phyloP scores from a whole-genome alignment of 2,329 filamentous ascomycete species.

The Trichophyton schoenleinii region DNA sequence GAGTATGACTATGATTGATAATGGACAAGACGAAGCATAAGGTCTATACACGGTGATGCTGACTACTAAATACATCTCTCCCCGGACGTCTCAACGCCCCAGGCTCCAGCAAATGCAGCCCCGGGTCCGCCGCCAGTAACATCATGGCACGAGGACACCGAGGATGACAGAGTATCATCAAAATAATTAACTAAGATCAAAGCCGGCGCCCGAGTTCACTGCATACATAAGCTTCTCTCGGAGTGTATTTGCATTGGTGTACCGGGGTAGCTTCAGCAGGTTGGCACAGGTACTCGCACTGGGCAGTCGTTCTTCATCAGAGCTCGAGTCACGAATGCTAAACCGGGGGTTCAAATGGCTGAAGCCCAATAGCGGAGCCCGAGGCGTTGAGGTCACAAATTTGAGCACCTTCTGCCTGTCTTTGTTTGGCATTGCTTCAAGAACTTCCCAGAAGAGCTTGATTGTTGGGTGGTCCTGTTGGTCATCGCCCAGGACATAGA shows the following conservation, averaged over 20 bases:
- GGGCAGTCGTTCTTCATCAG: conserved; percentile 64
- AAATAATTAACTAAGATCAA: conserved; percentile 48
- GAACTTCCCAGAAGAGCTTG: conserved; percentile 80
- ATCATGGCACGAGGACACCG: neutral
- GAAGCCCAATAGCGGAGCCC: conserved; percentile 82
- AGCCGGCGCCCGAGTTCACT: conserved; percentile 78
- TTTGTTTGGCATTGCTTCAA: conserved; percentile 60
- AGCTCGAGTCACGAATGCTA: conserved; percentile 73
- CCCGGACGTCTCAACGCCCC: no score
- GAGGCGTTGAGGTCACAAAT: conserved; percentile 87
- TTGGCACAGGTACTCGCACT: conserved; percentile 97
- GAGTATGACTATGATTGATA: neutral
- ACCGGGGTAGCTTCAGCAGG: conserved; percentile 78
- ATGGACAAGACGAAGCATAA: neutral
- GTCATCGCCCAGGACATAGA: conserved; percentile 85
- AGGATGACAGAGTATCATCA: no score
- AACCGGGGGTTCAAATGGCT: conserved; percentile 73
- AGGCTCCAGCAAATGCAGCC: no score
- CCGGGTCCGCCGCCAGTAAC: neutral
- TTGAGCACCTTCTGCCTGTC: conserved; percentile 80
- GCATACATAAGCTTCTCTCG: conserved; percentile 79
- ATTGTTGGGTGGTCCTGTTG: conserved; percentile 74
- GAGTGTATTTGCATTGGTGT: conserved; percentile 52
- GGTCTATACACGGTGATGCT: neutral
- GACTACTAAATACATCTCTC: no score